These are phyloP conservation scores for Kockiozyma suomiensis DNA, from an alignment of 805 yeast species.

Conservation along the genomic window DNA sequence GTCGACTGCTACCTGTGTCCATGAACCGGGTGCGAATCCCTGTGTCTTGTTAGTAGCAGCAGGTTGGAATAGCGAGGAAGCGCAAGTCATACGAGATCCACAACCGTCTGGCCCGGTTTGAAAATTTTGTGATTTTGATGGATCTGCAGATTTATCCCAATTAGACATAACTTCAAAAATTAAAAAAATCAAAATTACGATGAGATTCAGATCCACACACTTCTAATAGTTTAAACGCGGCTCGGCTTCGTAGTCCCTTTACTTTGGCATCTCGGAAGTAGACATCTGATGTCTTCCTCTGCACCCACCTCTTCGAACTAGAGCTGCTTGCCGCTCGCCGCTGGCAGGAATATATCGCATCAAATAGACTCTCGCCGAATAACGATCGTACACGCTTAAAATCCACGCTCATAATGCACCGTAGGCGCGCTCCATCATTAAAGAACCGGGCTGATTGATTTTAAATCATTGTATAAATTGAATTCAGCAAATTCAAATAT, in stretches of 20 bases:
- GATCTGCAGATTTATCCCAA: no score
- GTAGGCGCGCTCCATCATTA: no score
- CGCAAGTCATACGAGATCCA: constrained; percentile 76
- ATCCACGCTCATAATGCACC: no score
- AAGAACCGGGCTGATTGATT: no score
- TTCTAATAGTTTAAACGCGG: constrained; percentile 81
- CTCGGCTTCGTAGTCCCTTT: constrained; percentile 72
- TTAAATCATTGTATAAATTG: no score
- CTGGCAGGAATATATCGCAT: neutral
- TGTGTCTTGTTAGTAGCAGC: no score
- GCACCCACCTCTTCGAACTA: constrained; percentile 68
- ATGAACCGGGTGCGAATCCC: constrained; percentile 91
- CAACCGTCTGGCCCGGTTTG: constrained; percentile 57
- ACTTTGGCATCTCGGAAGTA: constrained; percentile 68
- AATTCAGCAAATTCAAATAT: no score
- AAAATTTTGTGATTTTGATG: constrained; percentile 66
- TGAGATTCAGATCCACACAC: no score
- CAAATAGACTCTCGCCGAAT: neutral
- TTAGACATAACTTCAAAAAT: no score
- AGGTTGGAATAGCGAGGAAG: no score
- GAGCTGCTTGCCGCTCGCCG: constrained; percentile 15
- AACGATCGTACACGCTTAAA: no score
- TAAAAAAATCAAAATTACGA: no score
- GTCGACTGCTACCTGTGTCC: constrained; percentile 82
- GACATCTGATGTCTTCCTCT: constrained; percentile 66